phyloP scores from a whole-genome alignment of 805 yeast species.

The Saccharomycopsis schoenii region DNA sequence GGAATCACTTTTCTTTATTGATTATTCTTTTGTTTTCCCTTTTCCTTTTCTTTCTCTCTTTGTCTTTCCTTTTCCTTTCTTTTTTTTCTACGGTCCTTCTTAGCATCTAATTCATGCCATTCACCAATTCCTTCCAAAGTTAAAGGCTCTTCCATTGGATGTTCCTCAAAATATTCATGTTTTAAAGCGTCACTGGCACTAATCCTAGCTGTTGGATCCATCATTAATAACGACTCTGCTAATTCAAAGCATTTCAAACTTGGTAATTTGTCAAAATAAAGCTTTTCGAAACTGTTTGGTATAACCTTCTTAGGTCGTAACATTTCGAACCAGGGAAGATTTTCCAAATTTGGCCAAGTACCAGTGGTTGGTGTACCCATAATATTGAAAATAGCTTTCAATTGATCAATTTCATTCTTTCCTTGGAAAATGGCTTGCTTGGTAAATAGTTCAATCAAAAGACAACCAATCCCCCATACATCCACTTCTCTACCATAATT shows the following conservation, averaged over 20 bases:
- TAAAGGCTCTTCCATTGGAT: slow-evolving; percentile 56
- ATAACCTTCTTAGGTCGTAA: slow-evolving; percentile 42
- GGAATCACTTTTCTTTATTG: neutral
- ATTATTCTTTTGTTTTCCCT: neutral
- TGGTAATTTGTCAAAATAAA: slow-evolving; percentile 34
- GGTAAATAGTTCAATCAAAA: slow-evolving; percentile 71
- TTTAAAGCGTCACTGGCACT: slow-evolving; percentile 60
- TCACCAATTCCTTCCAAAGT: slow-evolving; percentile 56
- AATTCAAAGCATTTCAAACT: slow-evolving; percentile 49
- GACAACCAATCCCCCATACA: slow-evolving; percentile 95
- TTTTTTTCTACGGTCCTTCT: slow-evolving; percentile 54
- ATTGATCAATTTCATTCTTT: slow-evolving; percentile 75
- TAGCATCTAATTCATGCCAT: slow-evolving; percentile 97
- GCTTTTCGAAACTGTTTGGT: slow-evolving; percentile 29
- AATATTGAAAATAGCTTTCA: slow-evolving; percentile 62
- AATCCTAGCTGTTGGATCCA: slow-evolving; percentile 62
- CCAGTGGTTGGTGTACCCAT: slow-evolving; percentile 78
- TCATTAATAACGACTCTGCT: slow-evolving; percentile 49
- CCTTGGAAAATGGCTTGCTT: slow-evolving; percentile 79
- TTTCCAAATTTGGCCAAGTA: slow-evolving; percentile 70
- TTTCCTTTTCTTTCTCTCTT: slow-evolving; percentile 4
- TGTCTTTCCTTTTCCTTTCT: slow-evolving; percentile 19
- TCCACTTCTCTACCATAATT: slow-evolving; percentile 87
- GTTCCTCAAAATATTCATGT: slow-evolving; percentile 62
- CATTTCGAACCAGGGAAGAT: slow-evolving; percentile 90